Evolutionary conservation across 1,284 basidiomycete species (phyloP).

Genomic region (Inonotus hispidus): DNA sequence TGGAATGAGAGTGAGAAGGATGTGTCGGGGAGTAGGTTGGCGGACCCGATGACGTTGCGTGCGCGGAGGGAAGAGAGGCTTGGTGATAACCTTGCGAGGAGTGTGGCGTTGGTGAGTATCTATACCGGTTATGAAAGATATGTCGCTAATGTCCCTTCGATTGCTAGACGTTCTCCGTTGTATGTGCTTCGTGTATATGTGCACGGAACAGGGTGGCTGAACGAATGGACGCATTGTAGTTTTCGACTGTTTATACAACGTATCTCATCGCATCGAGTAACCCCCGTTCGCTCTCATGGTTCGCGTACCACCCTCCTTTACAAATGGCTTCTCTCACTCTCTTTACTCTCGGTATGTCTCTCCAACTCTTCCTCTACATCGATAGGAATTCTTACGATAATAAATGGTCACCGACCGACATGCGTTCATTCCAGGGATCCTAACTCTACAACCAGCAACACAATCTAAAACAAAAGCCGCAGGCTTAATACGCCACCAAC

Average conservation of each 20-base stretch:
- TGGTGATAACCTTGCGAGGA: slow-evolving; percentile 36
- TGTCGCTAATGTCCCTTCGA: neutral
- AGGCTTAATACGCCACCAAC: slow-evolving; percentile 60
- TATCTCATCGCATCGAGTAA: slow-evolving; percentile 39
- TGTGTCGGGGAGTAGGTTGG: neutral
- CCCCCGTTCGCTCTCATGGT: slow-evolving; percentile 49
- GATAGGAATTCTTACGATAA: no score
- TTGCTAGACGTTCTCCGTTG: neutral
- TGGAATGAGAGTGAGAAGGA: neutral
- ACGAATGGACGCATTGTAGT: neutral
- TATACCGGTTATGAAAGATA: neutral
- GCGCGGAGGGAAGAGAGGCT: slow-evolving; percentile 34
- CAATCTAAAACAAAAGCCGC: slow-evolving; percentile 59
- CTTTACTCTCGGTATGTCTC: slow-evolving; percentile 51
- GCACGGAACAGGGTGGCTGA: neutral
- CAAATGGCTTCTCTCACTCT: slow-evolving; percentile 49
- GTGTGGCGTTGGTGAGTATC: slow-evolving; percentile 36
- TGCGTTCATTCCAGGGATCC: slow-evolving; percentile 40
- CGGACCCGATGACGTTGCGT: neutral
- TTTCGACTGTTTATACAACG: slow-evolving; percentile 13
- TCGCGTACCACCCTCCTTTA: slow-evolving; percentile 58
- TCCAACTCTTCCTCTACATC: neutral
- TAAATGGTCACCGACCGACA: no score
- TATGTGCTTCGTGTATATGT: neutral
- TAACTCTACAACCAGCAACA: slow-evolving; percentile 71